Evolutionary conservation across 2,329 filamentous ascomycete genomes (phyloP).

Genomic region (Sclerotinia glacialis): DNA sequence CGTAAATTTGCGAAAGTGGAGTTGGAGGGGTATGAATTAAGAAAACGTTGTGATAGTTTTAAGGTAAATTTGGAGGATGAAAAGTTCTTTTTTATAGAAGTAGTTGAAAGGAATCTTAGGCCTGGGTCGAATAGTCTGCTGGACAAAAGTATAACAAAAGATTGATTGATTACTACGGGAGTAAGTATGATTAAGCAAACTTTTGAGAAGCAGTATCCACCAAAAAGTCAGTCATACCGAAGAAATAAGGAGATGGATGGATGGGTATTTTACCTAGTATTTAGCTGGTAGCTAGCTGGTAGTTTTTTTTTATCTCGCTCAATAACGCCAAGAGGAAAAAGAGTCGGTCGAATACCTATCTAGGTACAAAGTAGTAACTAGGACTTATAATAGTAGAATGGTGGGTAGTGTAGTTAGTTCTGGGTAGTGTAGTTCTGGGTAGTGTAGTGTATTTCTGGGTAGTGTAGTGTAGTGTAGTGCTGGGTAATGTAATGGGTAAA

Average conservation of each 20-base stretch:
- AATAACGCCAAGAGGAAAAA: background rate
- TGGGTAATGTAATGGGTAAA: too few relatives aligned
- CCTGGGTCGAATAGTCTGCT: background rate
- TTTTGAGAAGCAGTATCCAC: too few relatives aligned
- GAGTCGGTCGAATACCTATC: background rate
- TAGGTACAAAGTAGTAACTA: too few relatives aligned
- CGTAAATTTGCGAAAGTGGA: background rate
- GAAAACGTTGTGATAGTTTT: background rate
- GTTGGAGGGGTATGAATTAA: background rate
- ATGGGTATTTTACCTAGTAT: background rate
- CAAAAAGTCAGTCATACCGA: slow-evolving; percentile 10
- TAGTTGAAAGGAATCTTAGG: background rate
- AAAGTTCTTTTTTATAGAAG: background rate
- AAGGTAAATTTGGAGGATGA: background rate
- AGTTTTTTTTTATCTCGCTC: background rate
- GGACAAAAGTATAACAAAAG: background rate
- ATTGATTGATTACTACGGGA: too few relatives aligned
- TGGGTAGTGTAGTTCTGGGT: too few relatives aligned
- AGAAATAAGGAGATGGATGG: too few relatives aligned
- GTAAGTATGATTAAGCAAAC: too few relatives aligned
- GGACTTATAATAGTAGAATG: too few relatives aligned
- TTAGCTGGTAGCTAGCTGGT: background rate
- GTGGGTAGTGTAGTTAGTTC: too few relatives aligned
- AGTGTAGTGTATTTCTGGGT: too few relatives aligned
- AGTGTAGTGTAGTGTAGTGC: too few relatives aligned